These are phyloP conservation scores for Mentha longifolia DNA, from an alignment of 257 asterid genomes.

Conservation along the genomic window DNA sequence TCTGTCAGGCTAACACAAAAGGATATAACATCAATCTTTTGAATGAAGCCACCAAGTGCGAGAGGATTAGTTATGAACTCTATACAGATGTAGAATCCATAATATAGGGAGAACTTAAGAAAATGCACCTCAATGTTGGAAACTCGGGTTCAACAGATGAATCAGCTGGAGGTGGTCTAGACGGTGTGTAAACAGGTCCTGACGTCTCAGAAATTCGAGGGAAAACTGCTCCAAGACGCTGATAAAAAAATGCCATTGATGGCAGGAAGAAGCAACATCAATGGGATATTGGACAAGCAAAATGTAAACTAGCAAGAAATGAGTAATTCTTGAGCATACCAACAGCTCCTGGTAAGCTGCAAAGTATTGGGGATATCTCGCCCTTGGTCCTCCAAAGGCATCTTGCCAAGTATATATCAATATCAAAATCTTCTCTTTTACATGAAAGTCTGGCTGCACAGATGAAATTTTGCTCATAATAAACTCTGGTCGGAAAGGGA, in stretches of 20 bases:
- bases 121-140: constrained; percentile 82
- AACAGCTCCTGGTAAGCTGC: constrained; percentile 94
- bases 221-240: constrained; percentile 97
- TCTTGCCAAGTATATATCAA: constrained; percentile 99
- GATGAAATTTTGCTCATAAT: constrained; percentile 34
- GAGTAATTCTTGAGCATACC: constrained; percentile 47
- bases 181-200: constrained; percentile 79
- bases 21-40: constrained; percentile 22
- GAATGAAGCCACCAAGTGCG: constrained; percentile 4
- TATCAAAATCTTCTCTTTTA: constrained; percentile 91
- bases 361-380: constrained; percentile 88
- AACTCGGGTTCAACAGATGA: constrained; percentile 89
- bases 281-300: neutral
- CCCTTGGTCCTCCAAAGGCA: constrained; percentile 97
- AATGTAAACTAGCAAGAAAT: constrained; percentile 4
- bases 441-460: constrained; percentile 94
- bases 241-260: constrained; percentile 38
- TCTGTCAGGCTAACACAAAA: constrained; percentile 72
- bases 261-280: constrained; percentile 29
- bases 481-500: constrained; percentile 17
- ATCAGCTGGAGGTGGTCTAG: constrained; percentile 64
- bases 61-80: neutral
- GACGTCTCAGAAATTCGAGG: constrained; percentile 89
- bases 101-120: constrained; percentile 17
- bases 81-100: neutral